Base-by-base conservation (phyloP, 176 grass and related monocot genomes). In the Bromus sterilis region DNA sequence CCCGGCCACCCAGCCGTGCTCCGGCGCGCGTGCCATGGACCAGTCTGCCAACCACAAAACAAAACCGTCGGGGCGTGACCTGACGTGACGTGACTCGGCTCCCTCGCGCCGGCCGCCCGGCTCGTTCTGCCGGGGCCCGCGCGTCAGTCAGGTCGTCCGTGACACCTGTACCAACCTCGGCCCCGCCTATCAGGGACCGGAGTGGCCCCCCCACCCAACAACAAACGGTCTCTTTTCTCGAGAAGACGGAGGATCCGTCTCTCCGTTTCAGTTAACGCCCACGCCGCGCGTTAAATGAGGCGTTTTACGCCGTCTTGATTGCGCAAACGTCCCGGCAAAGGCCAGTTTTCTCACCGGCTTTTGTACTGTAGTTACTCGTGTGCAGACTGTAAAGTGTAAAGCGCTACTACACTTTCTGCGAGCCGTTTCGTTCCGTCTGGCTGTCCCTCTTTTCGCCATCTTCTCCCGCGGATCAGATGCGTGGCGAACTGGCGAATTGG, bases 241-340 rank as follows among this genome's bases (percentile, higher is more conserved):
- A 59, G 56, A 59, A 14, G n/a, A n/a, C n/a, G n/a, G n/a, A n/a
- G 56, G 56, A 56, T 49, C 10, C 39, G 3, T 55, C 67, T 24
- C 59, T 4, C 74, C 28, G 25, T 23, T 36, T 24, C 68, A 7
- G 39, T 75, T 80, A 39, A 51, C 56, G 7, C 48, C 74, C 31
- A 51, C 56, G 7, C 48, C 74, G 76, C 74, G 76, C 58, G 39
- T 75, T 84, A 25, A 88, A 80, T 40, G 60, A 24, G 40, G 6
- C 16, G 53, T 83, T 83, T 88, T 79, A 78, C 71, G 11, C 29
- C 21, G 21, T 29, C 2, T 64, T 34, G 31, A 7, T 29, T 13
- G 12, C 11, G 53, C 41, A 81, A 81, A 58, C 61, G 70, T 36
- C 15, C 14, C n/a, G 1, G 4, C 5, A n/a, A n/a, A n/a, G n/a